Conservation (phyloP, 2,329 filamentous ascomycete species). For the Endoconidiophora polonica region DNA sequence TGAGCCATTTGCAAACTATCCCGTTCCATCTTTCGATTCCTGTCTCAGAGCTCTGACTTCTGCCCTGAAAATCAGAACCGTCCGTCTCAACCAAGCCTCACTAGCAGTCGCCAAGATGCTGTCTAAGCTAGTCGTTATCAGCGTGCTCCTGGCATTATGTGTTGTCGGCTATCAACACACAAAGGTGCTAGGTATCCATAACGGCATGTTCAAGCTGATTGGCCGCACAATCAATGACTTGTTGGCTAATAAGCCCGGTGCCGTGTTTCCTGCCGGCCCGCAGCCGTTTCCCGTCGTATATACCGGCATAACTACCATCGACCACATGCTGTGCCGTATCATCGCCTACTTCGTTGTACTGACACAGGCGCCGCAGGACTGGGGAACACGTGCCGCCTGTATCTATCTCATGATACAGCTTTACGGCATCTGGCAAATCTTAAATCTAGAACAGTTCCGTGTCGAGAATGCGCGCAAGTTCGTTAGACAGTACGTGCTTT, state of each 20-base stretch:
- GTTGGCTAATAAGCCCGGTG: background rate
- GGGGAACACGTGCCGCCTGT: background rate
- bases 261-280: background rate
- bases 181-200: constrained; percentile 3
- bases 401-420: constrained; percentile 6
- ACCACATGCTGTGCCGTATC: constrained; percentile 1
- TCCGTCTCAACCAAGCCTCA: background rate
- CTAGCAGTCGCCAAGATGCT: background rate
- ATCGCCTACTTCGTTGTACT: constrained; percentile 7
- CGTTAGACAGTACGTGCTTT: constrained; percentile 1
- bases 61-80: no score
- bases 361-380: background rate
- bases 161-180: background rate
- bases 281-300: background rate
- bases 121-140: background rate
- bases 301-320: background rate
- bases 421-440: constrained; percentile 4
- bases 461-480: background rate
- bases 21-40: no score
- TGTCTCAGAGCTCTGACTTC: no score
- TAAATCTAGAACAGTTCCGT: constrained; percentile 6
- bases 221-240: background rate
- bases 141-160: background rate
- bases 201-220: constrained; percentile 5
- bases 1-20: no score